Evolutionary conservation across 495 filamentous ascomycete species (phyloP), one percentile per base, ranked within the genome.

Genomic region (Penicillium nucicola): DNA sequence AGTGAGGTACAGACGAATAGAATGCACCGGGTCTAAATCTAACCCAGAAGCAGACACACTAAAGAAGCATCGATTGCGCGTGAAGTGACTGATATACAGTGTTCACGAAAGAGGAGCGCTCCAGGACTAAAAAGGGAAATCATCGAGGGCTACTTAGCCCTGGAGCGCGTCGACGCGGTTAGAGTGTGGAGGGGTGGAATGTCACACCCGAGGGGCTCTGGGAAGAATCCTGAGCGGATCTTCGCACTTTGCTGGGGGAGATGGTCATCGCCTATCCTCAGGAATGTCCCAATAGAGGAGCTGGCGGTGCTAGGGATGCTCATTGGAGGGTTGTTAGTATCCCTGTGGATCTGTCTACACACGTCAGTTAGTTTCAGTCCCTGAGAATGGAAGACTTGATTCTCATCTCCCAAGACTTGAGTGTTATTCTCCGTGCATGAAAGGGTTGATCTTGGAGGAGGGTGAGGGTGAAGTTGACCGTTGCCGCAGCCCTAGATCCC

Each of bases 171-270:
- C 62, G 60, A 68, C 62, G 62, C 62, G 60, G 43, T 47, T 38
- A 53, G 36, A 55, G 49, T 52, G 60, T 63, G 62, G 62, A 65
- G 59, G 62, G 56, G 59, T 60, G 62, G 62, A 65, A 65, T 65
- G 62, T 55, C 52, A 43, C 48, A 48, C 15, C 54, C 42, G 64
- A 65, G 56, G 64, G 59, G 57, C 50, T 44, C 54, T 64, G 55
- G 45, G 25, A 65, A 62, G 62, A 62, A 63, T 65, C 49, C 56
- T 33, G 60, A 48, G 42, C 52, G 42, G 45, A 46, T 42, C 50
- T 48, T 53, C 28, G 19, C 41, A 19, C 31, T 53, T 20, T 13
- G 23, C 33, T 14, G 11, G 35, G 22, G 36, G 19, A 33, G 10
- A 4, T 23, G 30, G 53, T 44, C 18, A 20, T 43, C 40, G 20